Evolutionary conservation across 176 grass and related monocot species (phyloP).

Genomic region (Eremochloa ophiuroides): DNA sequence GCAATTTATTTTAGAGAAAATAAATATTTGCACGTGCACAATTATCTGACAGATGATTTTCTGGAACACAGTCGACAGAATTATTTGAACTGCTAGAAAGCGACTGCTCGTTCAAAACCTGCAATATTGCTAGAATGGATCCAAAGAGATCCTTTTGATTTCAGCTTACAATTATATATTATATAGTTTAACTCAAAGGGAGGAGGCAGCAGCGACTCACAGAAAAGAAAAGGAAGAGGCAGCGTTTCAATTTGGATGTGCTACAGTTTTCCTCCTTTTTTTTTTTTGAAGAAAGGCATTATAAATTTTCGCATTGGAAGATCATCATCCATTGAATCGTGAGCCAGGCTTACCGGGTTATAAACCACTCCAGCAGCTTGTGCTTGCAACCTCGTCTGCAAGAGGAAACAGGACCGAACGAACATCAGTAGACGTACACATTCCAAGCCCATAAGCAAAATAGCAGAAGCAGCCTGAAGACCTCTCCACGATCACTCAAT

Average conservation of each 20-base stretch:
- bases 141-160: background rate
- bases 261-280: background rate
- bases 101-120: background rate
- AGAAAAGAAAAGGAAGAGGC: no score
- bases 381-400: conserved; percentile 93
- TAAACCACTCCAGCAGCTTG: conserved; percentile 90
- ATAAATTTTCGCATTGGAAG: background rate
- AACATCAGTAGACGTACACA: background rate
- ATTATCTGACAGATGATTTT: conserved; percentile 11
- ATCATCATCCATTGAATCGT: background rate
- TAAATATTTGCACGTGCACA: conserved; percentile 13
- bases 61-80: background rate
- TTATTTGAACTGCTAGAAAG: background rate
- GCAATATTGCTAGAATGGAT: background rate
- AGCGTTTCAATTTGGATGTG: background rate
- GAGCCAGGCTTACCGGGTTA: conserved; percentile 38
- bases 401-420: background rate
- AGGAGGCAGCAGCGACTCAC: background rate
- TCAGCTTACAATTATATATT: background rate
- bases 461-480: background rate
- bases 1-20: conserved; percentile 46
- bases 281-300: no score
- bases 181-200: background rate
- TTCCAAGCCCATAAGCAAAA: background rate
- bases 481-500: background rate